Evolutionary conservation across 768 basidiomycete genomes (phyloP), one percentile per base, ranked within the genome.

Genomic region (Amanita phalloides): DNA sequence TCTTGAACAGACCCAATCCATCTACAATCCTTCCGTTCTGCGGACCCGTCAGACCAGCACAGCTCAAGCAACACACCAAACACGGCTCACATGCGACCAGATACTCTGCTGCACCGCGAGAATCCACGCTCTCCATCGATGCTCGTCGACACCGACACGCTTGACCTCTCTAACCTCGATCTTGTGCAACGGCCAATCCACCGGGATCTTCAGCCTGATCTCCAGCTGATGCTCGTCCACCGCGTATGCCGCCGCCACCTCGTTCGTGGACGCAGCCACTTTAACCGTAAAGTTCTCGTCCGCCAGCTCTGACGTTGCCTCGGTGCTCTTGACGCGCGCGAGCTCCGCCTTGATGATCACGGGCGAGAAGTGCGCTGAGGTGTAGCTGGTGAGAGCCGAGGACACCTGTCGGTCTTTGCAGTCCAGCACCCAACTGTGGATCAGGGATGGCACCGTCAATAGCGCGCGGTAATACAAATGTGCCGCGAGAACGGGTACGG

Each of bases 201-300:
- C 62, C 4, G 96, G 96, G 26, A 98, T 81, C 58, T 83, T 80
- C 55, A 98, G 70, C 36, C 77, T 81, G 53, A 99, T 82, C 68
- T 98, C 95, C 57, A 99, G 78, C 47, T 83, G 78, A 62, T 98
- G 90, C 41, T 99, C 96, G 63, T 99, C 96, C 1, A 99, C 86
- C 30, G 77, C 71, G 61, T 95, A 99, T 14, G 79, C 76, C 8
- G 85, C 90, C 1, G 79, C 79, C 39, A 96, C 87, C 65, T 98
- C 96, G 54, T 84, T 82, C 21, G 82, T 76, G 1, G 78, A 76
- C 32, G 65, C 68, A 0, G 82, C 77, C 20, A 96, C 84, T 59
- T 89, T 91, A 65, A 98, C 70, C 7, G 76, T 77, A 53, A 97
- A 68, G 54, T 82, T 86, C 56, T 94, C 91, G 58, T 90, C 89